A percentile compares a stretch with the other conserved stretches of the same genome.
Conservation (phyloP, 2,329 filamentous ascomycete genomes). For the Colletotrichum liaoningense region DNA sequence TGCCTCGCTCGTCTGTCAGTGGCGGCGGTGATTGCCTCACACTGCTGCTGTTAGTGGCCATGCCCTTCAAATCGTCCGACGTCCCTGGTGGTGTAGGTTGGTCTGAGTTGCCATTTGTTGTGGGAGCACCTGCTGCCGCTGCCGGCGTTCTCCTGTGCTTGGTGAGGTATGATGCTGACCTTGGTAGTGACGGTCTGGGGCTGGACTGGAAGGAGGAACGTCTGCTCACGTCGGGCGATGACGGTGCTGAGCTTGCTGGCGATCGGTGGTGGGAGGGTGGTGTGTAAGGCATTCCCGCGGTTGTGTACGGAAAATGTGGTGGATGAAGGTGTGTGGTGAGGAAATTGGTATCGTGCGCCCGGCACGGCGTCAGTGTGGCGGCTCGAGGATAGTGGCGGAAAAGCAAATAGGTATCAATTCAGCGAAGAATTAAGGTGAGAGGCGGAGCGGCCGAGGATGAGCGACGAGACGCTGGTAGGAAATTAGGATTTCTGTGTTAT, state of each 20-base stretch:
- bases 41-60: slow-evolving; percentile 63
- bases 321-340: background rate
- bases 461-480: slow-evolving; percentile 15
- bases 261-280: slow-evolving; percentile 75
- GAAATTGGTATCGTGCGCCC: slow-evolving; percentile 20
- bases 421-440: slow-evolving; percentile 19
- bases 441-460: background rate
- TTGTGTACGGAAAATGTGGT: slow-evolving; percentile 24
- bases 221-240: slow-evolving; percentile 68
- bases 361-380: slow-evolving; percentile 13
- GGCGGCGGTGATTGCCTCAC: slow-evolving; percentile 88
- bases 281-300: slow-evolving; percentile 84
- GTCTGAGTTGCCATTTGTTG: slow-evolving; percentile 44
- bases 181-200: slow-evolving; percentile 66
- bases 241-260: slow-evolving; percentile 67
- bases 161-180: slow-evolving; percentile 74
- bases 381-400: slow-evolving; percentile 5
- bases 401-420: slow-evolving; percentile 37
- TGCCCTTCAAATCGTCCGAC: slow-evolving; percentile 60
- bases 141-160: slow-evolving; percentile 72
- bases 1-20: slow-evolving; percentile 75
- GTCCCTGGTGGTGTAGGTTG: slow-evolving; percentile 62
- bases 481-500: slow-evolving; percentile 29
- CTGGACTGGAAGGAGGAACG: slow-evolving; percentile 66
- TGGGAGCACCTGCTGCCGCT: slow-evolving; percentile 40